phyloP scores from a whole-genome alignment of 441 rosid species.

The Croton laevigatus region DNA sequence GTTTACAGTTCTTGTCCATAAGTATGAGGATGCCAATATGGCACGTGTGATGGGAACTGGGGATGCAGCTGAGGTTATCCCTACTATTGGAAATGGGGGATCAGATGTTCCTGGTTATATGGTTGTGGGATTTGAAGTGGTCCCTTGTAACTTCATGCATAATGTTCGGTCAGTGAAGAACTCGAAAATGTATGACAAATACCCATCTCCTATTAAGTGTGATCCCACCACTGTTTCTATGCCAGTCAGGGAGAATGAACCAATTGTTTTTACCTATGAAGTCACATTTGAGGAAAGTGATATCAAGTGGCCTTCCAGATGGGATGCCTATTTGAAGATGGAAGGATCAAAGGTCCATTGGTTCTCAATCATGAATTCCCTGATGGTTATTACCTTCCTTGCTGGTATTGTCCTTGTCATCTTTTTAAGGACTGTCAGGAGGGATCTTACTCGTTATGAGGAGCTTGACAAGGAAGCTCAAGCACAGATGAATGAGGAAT shows the following conservation, averaged over 20 bases:
- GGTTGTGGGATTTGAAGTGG: constrained; percentile 92
- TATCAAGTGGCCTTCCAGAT: constrained; percentile 81
- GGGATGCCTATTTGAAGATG: constrained; percentile 93
- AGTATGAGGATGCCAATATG: constrained; percentile 76
- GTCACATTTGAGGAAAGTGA: constrained; percentile 67
- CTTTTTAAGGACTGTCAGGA: constrained; percentile 68
- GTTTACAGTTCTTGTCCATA: constrained; percentile 78
- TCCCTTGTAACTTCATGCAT: constrained; percentile 68
- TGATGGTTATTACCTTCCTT: constrained; percentile 73
- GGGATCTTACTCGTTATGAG: constrained; percentile 73
- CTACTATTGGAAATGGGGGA: constrained; percentile 40
- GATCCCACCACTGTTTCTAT: constrained; percentile 65
- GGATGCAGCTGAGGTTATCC: constrained; percentile 73
- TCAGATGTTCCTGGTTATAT: constrained; percentile 59
- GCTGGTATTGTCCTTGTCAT: constrained; percentile 73
- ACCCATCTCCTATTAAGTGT: constrained; percentile 61
- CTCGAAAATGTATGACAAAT: constrained; percentile 50
- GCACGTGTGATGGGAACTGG: constrained; percentile 86
- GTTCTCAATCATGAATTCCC: constrained; percentile 71
- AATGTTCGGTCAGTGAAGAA: constrained; percentile 49
- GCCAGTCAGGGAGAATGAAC: constrained; percentile 70
- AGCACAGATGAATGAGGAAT: constrained; percentile 78
- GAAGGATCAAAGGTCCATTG: constrained; percentile 84
- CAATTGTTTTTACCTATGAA: constrained; percentile 72
- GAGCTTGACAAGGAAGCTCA: constrained; percentile 73